Conservation (phyloP, 169 alveolate species). For the Perkinsus chesapeaki region DNA sequence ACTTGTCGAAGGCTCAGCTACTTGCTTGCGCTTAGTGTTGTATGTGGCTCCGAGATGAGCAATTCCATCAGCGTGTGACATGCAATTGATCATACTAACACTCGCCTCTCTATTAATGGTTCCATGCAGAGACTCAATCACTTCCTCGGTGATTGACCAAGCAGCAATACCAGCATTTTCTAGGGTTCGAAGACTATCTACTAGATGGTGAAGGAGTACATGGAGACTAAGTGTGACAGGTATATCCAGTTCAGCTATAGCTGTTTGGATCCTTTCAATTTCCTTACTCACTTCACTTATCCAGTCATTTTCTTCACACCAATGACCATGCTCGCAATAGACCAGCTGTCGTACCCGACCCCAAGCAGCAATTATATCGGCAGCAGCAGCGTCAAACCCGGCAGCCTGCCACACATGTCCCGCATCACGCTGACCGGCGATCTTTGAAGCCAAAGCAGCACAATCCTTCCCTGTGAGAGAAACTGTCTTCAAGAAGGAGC, state of each 20-base stretch:
- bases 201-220: not conserved
- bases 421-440: not conserved
- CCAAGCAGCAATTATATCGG: not conserved
- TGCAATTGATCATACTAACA: not conserved
- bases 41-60: not conserved
- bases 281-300: not conserved
- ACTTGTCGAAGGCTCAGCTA: no score
- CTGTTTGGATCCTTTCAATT: not conserved
- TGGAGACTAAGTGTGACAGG: not conserved
- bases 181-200: not conserved
- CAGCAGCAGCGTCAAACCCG: not conserved
- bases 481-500: not conserved
- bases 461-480: not conserved
- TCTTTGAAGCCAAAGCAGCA: not conserved
- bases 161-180: not conserved
- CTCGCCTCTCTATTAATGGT: not conserved
- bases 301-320: not conserved
- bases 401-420: not conserved
- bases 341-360: not conserved
- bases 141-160: not conserved
- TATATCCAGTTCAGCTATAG: not conserved
- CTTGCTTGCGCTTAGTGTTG: not conserved
- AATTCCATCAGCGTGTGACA: not conserved
- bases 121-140: not conserved
- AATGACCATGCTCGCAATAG: not conserved